A percentile compares a stretch with the other conserved stretches of the same genome.
Evolutionary conservation across 2,329 filamentous ascomycete species (phyloP).

Genomic region (Fusarium sp.): DNA sequence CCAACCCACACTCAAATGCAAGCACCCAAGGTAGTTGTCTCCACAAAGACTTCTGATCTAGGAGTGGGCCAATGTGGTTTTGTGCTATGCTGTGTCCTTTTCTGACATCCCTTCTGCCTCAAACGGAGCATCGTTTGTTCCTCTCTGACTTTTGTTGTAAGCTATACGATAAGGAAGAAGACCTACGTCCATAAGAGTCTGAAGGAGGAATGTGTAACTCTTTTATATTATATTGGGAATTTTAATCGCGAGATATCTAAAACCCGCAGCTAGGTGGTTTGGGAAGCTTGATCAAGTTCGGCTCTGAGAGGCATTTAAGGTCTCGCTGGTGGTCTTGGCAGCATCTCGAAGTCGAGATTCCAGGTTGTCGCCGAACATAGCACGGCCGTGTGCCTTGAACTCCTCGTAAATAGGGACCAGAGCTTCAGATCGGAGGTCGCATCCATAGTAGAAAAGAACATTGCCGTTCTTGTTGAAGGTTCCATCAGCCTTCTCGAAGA

Average conservation of each 20-base stretch:
- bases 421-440: constrained; percentile 78
- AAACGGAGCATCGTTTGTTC: background rate
- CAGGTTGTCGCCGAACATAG: constrained; percentile 91
- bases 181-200: background rate
- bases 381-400: constrained; percentile 81
- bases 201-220: background rate
- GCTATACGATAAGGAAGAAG: background rate
- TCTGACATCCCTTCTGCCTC: background rate
- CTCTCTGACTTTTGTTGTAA: background rate
- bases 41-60: background rate
- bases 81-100: background rate
- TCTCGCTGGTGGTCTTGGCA: constrained; percentile 72
- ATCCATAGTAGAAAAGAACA: constrained; percentile 96
- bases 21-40: background rate
- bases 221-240: background rate
- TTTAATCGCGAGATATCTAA: background rate
- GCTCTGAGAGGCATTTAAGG: constrained; percentile 47
- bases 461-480: constrained; percentile 86
- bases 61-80: background rate
- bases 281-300: constrained; percentile 27
- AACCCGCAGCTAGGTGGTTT: background rate
- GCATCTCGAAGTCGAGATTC: constrained; percentile 85
- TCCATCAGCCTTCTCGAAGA: constrained; percentile 96
- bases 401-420: constrained; percentile 79
- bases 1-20: background rate